Evolutionary conservation across 2,329 filamentous ascomycete species (phyloP), one percentile per base, ranked within the genome.

Genomic region (Fusarium sarcochroum): DNA sequence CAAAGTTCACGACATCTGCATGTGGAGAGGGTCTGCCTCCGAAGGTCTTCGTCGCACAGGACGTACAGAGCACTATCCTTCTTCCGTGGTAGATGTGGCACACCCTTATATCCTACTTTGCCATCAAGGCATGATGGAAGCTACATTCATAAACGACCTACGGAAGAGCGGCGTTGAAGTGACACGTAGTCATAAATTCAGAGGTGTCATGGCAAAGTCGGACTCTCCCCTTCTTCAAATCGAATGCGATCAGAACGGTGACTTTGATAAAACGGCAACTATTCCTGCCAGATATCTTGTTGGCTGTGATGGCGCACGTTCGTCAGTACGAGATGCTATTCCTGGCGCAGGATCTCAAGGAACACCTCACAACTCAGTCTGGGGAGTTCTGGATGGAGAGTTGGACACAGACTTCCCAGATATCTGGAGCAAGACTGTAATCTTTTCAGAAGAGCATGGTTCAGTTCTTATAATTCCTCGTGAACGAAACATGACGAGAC

Each of bases 121-220:
- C 11, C 91, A 93, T 74, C 91, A 93, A 77, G 91, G 91, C 44
- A 92, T 93, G 86, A 86, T 93, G 1, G 91, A 93, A 78, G 86
- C 87, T 40, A 77, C 91, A 2, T 89, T 93, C 70, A 85, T 92
- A 45, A 84, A 91, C 7, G 91, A 93, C 72, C 83, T 93, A 76
- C 81, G 82, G 63, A 86, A 89, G 70, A 84, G 90, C 42, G 89
- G 89, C 13, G 81, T 88, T 17, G 83, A 85, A 41, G 89, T 93
- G 90, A 64, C 90, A 87, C 71, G 89, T 86, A 13, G 84, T 85
- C 9, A 93, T 92, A 63, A 83, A 85, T 65, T 86, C 83, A 18
- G 89, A 85, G 81, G 70, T 70, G 78, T 80, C 20, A 80, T 30
- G 27, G 10, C 27, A 30, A 30, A 30, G 27, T 30, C 80, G 55